These are phyloP conservation scores for Kingdonia uniflora DNA, from an alignment of 164 flowering plant species.

Conservation along the genomic window DNA sequence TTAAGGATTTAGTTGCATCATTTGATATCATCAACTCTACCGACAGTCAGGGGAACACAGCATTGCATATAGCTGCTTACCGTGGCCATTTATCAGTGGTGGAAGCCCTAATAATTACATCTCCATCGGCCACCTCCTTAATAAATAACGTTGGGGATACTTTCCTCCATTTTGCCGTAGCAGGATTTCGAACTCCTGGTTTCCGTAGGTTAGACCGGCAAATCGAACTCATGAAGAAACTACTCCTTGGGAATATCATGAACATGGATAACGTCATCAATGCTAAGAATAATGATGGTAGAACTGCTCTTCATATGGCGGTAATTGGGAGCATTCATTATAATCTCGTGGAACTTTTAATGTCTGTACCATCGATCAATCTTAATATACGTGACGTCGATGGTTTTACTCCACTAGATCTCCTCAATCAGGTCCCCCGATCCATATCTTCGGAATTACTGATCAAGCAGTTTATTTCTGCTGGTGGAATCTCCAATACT, in stretches of 20 bases:
- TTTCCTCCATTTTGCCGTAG: slow-evolving; percentile 77
- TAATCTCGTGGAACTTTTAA: slow-evolving; percentile 62
- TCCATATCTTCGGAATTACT: slow-evolving; percentile 66
- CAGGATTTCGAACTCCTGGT: slow-evolving; percentile 72
- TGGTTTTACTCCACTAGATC: slow-evolving; percentile 75
- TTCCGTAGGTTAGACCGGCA: slow-evolving; percentile 71
- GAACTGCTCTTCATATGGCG: slow-evolving; percentile 86
- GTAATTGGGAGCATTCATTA: slow-evolving; percentile 52
- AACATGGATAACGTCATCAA: slow-evolving; percentile 52
- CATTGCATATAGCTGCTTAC: slow-evolving; percentile 74
- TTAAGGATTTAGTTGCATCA: slow-evolving; percentile 46
- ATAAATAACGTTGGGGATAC: slow-evolving; percentile 68
- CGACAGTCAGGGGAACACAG: slow-evolving; percentile 74
- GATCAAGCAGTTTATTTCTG: slow-evolving; percentile 59
- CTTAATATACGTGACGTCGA: slow-evolving; percentile 49
- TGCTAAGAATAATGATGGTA: slow-evolving; percentile 54
- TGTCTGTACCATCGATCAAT: slow-evolving; percentile 48
- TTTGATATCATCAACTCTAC: slow-evolving; percentile 36
- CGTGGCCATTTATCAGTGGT: slow-evolving; percentile 59
- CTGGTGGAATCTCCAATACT: slow-evolving; percentile 58
- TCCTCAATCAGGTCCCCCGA: slow-evolving; percentile 52
- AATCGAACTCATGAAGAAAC: slow-evolving; percentile 53
- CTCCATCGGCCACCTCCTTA: slow-evolving; percentile 30
- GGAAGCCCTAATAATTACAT: slow-evolving; percentile 33
- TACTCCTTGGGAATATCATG: slow-evolving; percentile 34